These are phyloP conservation scores for Tuber brumale DNA, from an alignment of 495 filamentous ascomycete genomes.

Conservation along the genomic window DNA sequence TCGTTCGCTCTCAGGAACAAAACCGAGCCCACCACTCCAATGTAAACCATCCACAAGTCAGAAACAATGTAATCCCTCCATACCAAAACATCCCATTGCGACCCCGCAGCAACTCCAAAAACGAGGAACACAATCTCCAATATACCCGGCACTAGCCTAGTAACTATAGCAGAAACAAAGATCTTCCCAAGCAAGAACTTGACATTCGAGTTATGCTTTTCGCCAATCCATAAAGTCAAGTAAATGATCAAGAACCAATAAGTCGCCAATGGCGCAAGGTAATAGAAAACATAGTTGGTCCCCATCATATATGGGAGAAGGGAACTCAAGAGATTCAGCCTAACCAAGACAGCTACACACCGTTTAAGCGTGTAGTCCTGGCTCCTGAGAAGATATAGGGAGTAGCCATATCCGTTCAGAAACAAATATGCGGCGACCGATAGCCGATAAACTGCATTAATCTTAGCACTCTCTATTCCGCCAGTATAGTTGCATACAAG, in stretches of 20 bases:
- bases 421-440: constrained; percentile 58
- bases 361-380: constrained; percentile 52
- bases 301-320: constrained; percentile 53
- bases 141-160: constrained; percentile 46
- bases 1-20: constrained; percentile 40
- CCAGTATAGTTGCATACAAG: constrained; percentile 56
- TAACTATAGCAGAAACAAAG: constrained; percentile 45
- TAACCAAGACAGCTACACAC: constrained; percentile 48
- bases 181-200: constrained; percentile 50
- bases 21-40: constrained; percentile 50
- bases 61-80: constrained; percentile 48
- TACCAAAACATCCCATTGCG: constrained; percentile 47
- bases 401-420: constrained; percentile 56
- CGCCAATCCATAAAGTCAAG: constrained; percentile 46
- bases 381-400: constrained; percentile 51
- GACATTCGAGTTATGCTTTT: constrained; percentile 44
- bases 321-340: constrained; percentile 53
- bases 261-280: constrained; percentile 54
- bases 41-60: constrained; percentile 51
- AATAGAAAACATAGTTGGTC: constrained; percentile 55
- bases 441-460: constrained; percentile 52
- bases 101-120: constrained; percentile 43
- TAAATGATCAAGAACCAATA: constrained; percentile 59
- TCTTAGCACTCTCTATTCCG: constrained; percentile 45
- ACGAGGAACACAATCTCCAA: constrained; percentile 46